Base-by-base conservation (phyloP, 2,329 filamentous ascomycete species). In the Colletotrichum spinosum region DNA sequence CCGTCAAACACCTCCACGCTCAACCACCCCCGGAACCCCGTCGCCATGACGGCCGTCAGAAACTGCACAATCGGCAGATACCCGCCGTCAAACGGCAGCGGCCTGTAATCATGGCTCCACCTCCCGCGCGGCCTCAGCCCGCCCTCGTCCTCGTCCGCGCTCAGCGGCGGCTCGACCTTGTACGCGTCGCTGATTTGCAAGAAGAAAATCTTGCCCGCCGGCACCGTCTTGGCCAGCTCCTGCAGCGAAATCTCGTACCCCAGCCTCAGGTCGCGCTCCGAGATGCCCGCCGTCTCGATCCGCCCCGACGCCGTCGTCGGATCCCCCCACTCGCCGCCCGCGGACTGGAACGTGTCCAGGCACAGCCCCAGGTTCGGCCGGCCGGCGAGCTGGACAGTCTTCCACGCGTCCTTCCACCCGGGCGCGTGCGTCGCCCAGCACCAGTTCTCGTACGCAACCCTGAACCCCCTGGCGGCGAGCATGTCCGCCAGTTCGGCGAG, bases 381-480 rank as follows among this genome's bases (percentile, higher is more conserved):
- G 69, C 92, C 78, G 2, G 89, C 89, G 49, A 81, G 81, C 67
- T 84, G 72, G 4, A 92, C 89, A 11, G 94, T 89, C 2, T 86
- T 78, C 90, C 90, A 94, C 0, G 89, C 88, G 53, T 89, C 83
- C 68, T 84, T 85, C 92, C 91, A 95, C 1, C 79, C 82, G 0
- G 89, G 85, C 0, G 90, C 89, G 53, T 88, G 85, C 0, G 90
- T 92, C 0, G 88, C 88, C 92, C 91, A 94, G 76, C 91, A 93
- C 90, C 91, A 94, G 72, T 94, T 93, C 77, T 94, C 91, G 70
- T 94, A 94, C 0, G 91, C 90, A 15, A 94, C 78, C 7, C 85
- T 83, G 73, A 88, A 86, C 0, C 83, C 82, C 51, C 86, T 82
- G 25, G 81, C 73, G 0, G 84, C 84, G 1, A 91, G 81, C 55